Evolutionary conservation across 352 stramenopile genomes (phyloP), one percentile per base, ranked within the genome.

Genomic region (Globisporangium parvum): DNA sequence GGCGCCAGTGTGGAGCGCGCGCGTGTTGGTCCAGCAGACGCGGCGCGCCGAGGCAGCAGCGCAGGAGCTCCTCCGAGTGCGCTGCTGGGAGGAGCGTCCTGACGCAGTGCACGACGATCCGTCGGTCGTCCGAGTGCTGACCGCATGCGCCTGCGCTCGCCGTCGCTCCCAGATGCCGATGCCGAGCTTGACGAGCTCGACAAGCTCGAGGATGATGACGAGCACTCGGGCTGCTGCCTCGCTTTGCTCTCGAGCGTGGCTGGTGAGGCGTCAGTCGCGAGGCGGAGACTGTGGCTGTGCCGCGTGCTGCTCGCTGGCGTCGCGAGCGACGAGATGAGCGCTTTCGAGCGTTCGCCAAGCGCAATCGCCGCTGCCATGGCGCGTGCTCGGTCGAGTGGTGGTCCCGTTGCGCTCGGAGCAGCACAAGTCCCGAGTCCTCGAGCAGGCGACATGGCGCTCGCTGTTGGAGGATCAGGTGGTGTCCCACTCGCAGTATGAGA

Each of bases 291-390:
- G 8, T 4, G 28, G 21, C 23, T 21, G 28, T 11, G 45, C 3
- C 45, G 45, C 33, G 12, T 15, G 6, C 12, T 18, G 9, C 24
- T 23, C 5, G 15, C 28, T 10, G 62, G 51, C 31, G 46, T 48
- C 4, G 67, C 53, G 20, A 77, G 58, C 0, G 72, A 67, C 5
- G 72, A 62, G 23, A 79, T 81, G 14, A 77, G 51, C 5, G 70
- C 64, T 26, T 81, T 81, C 11, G 70, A 75, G 1, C 69, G 57
- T 47, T 77, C 59, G 11, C 54, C 65, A 1, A 79, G 47, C 1
- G 67, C 67, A 17, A 77, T 71, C 10, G 69, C 65, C 39, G 67
- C 59, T 12, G 67, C 67, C 12, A 77, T 74, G 12, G 71, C 64
- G 28, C 28, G 28, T 33, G 28, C 28, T 33, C 28, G 28, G 28